Evolutionary conservation across 192 early-diverging fungal species (phyloP).

Genomic region (Bifiguratus adelaidae): DNA sequence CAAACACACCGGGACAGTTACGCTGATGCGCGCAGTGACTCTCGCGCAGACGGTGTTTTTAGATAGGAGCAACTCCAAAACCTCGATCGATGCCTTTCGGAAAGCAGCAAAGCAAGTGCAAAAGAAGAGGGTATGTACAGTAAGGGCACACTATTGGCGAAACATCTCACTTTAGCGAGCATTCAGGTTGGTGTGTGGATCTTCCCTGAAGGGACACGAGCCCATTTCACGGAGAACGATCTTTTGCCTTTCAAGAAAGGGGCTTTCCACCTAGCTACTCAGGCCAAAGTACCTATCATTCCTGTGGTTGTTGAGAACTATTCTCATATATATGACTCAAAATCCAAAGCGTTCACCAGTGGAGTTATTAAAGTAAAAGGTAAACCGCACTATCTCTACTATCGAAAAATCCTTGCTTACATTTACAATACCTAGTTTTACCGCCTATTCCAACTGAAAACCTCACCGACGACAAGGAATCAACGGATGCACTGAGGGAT

Average conservation of each 20-base stretch:
- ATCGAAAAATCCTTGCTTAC: background rate
- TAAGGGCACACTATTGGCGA: background rate
- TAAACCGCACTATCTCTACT: conserved; percentile 1
- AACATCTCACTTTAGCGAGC: background rate
- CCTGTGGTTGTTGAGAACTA: conserved; percentile 79
- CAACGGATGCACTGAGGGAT: conserved; percentile 33
- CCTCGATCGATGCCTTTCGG: conserved; percentile 66
- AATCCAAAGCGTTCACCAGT: conserved; percentile 30
- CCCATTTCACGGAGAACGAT: conserved; percentile 51
- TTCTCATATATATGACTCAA: conserved; percentile 43
- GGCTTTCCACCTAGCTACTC: conserved; percentile 88
- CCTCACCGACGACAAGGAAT: conserved; percentile 18
- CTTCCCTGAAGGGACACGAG: conserved; percentile 89
- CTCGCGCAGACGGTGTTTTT: background rate
- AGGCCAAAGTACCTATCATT: conserved; percentile 75
- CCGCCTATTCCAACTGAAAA: conserved; percentile 36
- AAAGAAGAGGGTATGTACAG: conserved; percentile 46
- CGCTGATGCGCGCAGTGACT: background rate
- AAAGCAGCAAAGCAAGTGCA: conserved; percentile 66
- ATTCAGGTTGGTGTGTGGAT: conserved; percentile 62
- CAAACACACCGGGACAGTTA: background rate
- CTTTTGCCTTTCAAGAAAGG: conserved; percentile 95
- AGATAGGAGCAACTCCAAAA: conserved; percentile 51
- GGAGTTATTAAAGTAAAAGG: conserved; percentile 47
- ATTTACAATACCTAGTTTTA: conserved; percentile 17